Percentiles rank a stretch among this genome's conserved stretches.
Conservation (phyloP, 768 basidiomycete species). For the Tremella mesenterica region DNA sequence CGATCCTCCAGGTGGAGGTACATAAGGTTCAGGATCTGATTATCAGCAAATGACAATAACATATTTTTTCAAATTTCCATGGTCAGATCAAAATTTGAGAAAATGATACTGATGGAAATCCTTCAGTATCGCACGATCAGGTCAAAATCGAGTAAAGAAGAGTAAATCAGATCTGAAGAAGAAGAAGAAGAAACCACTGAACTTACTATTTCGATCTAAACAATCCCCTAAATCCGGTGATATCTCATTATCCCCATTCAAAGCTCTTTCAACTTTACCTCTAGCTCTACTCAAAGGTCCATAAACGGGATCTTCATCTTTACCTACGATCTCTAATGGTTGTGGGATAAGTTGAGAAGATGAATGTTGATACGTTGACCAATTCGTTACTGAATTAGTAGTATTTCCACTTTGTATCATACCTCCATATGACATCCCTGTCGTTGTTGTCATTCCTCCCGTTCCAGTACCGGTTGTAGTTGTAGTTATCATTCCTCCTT, state of each 20-base stretch:
- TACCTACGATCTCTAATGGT: conserved; percentile 16
- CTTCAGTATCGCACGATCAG: no score
- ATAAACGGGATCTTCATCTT: conserved; percentile 36
- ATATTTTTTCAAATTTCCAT: not conserved
- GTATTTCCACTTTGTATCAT: no score
- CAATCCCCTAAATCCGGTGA: conserved; percentile 25
- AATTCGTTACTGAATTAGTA: no score
- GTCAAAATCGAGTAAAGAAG: no score
- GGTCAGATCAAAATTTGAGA: not conserved
- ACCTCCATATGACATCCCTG: no score
- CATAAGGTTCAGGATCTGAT: conserved; percentile 18
- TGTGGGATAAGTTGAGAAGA: conserved; percentile 22
- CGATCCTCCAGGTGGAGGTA: conserved; percentile 8
- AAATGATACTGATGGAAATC: not conserved
- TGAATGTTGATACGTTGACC: no score
- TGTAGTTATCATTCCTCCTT: no score
- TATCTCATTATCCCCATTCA: conserved; percentile 31
- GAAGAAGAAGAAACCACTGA: not conserved
- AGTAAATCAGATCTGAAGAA: no score
- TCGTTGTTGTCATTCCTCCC: no score
- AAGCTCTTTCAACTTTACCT: conserved; percentile 23
- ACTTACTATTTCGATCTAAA: conserved; percentile 12
- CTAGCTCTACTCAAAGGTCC: conserved; percentile 31
- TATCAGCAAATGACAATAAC: not conserved
- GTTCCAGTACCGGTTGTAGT: no score